A percentile compares a stretch with the other conserved stretches of the same genome.
These are phyloP conservation scores for Boletus tomentosulus DNA, from an alignment of 768 basidiomycete genomes.

Conservation along the genomic window DNA sequence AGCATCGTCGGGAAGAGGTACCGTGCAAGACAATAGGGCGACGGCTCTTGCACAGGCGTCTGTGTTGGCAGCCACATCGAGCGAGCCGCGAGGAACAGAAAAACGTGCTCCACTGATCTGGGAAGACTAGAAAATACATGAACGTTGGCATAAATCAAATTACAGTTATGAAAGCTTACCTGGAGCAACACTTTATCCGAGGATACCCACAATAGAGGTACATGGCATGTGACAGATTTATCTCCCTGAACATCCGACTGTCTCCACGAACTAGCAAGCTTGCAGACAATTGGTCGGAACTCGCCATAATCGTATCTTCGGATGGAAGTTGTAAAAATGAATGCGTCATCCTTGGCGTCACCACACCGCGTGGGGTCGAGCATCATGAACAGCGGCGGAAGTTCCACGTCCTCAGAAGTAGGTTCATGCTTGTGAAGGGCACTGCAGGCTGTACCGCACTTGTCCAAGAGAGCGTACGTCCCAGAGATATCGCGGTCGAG, in stretches of 20 bases:
- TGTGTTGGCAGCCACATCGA: conserved; percentile 48
- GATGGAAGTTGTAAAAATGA: conserved; percentile 79
- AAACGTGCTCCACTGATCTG: conserved; percentile 54
- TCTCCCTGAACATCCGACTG: conserved; percentile 52
- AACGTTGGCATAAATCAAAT: neutral
- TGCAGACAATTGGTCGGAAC: conserved; percentile 70
- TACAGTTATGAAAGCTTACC: conserved; percentile 37
- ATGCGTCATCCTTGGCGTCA: conserved; percentile 69
- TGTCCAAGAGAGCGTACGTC: conserved; percentile 70
- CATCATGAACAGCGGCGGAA: conserved; percentile 69
- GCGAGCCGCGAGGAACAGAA: conserved; percentile 52
- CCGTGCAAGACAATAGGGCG: conserved; percentile 73
- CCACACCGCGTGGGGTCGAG: conserved; percentile 84
- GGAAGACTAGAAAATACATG: conserved; percentile 42
- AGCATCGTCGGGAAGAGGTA: conserved; percentile 66
- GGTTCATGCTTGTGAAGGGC: conserved; percentile 68
- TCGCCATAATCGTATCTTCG: conserved; percentile 80
- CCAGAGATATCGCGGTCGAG: conserved; percentile 85
- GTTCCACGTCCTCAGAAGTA: conserved; percentile 38
- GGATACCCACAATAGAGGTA: conserved; percentile 64
- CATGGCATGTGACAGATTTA: conserved; percentile 49
- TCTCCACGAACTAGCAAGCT: conserved; percentile 73
- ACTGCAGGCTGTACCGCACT: conserved; percentile 85
- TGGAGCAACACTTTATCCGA: conserved; percentile 46
- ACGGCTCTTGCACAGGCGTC: conserved; percentile 72